Conservation (phyloP, 164 flowering plant species). For the Magnolia changhungtana region DNA sequence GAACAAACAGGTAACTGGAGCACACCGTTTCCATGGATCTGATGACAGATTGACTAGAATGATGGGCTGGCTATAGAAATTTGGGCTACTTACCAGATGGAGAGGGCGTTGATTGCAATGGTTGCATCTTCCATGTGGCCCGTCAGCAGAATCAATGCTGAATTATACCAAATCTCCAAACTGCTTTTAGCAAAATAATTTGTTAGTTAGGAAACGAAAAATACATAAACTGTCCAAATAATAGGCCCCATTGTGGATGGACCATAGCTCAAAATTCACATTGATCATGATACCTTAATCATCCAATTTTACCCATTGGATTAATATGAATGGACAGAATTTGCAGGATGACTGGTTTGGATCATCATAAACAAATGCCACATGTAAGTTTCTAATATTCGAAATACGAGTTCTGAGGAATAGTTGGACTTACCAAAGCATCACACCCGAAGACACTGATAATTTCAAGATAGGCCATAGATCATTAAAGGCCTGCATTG, state of each 20-base stretch:
- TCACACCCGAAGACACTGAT: conserved; percentile 56
- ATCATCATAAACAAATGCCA: too few species aligned
- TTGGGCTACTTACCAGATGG: conserved; percentile 42
- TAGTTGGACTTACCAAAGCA: conserved; percentile 40
- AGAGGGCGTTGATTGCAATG: conserved; percentile 48
- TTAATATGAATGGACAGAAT: too few species aligned
- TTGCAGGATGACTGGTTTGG: too few species aligned
- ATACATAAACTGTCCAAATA: background rate
- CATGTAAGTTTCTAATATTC: too few species aligned
- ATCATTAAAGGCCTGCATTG: conserved; percentile 43
- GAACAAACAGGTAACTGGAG: too few species aligned
- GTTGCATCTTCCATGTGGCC: conserved; percentile 48
- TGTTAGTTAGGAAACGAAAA: background rate
- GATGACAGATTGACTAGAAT: background rate
- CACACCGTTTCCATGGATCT: too few species aligned
- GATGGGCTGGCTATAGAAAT: background rate
- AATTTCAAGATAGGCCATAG: conserved; percentile 53
- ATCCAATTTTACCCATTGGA: too few species aligned
- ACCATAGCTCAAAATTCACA: too few species aligned
- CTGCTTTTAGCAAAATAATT: conserved; percentile 17
- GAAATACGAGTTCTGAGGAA: too few species aligned
- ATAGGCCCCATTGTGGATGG: too few species aligned
- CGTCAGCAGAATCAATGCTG: conserved; percentile 48
- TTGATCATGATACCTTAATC: too few species aligned
- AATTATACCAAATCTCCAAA: conserved; percentile 55